Conservation (phyloP, 2,329 filamentous ascomycete species). For the Apiospora pterosperma region DNA sequence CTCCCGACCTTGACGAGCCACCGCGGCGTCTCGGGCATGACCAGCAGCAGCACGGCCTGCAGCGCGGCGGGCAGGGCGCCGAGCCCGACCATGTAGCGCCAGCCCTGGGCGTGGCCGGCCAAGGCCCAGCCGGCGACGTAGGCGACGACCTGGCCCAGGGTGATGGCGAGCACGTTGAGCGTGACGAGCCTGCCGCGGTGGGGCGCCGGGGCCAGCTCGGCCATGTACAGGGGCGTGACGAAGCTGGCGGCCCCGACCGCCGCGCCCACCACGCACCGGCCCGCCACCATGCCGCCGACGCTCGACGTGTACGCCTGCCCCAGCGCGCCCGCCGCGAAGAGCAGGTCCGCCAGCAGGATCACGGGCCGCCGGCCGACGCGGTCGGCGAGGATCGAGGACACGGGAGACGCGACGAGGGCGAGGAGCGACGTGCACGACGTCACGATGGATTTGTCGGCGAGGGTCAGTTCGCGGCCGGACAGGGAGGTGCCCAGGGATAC, state of each 20-base stretch:
- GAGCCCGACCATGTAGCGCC: conserved; percentile 90
- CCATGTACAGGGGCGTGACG: conserved; percentile 84
- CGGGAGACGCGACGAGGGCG: conserved; percentile 61
- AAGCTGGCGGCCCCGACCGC: conserved; percentile 76
- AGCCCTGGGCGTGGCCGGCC: conserved; percentile 61
- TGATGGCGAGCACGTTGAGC: conserved; percentile 78
- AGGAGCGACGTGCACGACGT: conserved; percentile 67
- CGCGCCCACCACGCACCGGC: conserved; percentile 66
- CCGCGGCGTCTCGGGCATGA: conserved; percentile 84
- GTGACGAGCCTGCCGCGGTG: conserved; percentile 79
- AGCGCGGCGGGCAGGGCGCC: conserved; percentile 73
- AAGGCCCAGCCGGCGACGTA: conserved; percentile 82
- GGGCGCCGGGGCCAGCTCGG: conserved; percentile 75
- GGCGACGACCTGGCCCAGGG: conserved; percentile 82
- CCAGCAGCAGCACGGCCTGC: conserved; percentile 64
- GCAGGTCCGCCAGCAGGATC: conserved; percentile 59
- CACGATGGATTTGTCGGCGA: conserved; percentile 66
- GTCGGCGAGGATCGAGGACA: conserved; percentile 63
- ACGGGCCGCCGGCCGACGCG: conserved; percentile 58
- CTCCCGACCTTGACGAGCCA: conserved; percentile 75
- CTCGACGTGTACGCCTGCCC: conserved; percentile 57
- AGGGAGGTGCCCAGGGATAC: conserved; percentile 61
- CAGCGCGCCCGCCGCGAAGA: conserved; percentile 67
- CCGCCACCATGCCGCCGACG: conserved; percentile 63
- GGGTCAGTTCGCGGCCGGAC: conserved; percentile 52